These are phyloP conservation scores for Geotrichum restrictum DNA, from an alignment of 1,139 yeast genomes.

Conservation along the genomic window DNA sequence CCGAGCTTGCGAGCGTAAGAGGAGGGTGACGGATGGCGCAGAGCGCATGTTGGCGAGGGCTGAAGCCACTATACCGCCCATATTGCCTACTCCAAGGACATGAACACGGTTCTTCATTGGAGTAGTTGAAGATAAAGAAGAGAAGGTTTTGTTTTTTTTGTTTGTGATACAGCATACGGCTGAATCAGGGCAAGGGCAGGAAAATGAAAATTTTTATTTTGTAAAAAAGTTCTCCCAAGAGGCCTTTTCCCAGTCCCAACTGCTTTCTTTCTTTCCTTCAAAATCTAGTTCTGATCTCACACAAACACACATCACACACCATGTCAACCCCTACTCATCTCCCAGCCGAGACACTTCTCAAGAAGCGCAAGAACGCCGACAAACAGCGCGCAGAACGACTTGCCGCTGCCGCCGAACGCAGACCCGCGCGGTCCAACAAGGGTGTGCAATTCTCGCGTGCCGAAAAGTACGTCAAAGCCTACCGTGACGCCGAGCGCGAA, in stretches of 20 bases:
- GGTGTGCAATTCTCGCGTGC: constrained; percentile 71
- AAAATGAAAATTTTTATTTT: too few relatives aligned
- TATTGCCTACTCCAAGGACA: constrained; percentile 41
- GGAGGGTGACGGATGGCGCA: constrained; percentile 42
- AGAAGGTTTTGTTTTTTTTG: too few relatives aligned
- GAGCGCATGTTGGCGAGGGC: constrained; percentile 34
- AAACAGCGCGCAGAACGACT: constrained; percentile 37
- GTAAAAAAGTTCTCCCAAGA: too few relatives aligned
- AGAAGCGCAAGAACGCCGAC: constrained; percentile 77
- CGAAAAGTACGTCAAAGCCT: constrained; percentile 96
- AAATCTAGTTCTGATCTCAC: not conserved
- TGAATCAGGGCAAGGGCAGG: too few relatives aligned
- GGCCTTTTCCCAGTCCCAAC: too few relatives aligned
- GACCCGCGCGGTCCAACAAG: not conserved
- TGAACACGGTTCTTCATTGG: constrained; percentile 14
- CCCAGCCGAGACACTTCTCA: constrained; percentile 90
- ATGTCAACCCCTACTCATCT: constrained; percentile 22
- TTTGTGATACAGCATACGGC: too few relatives aligned
- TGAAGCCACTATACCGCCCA: constrained; percentile 40
- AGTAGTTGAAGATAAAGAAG: too few relatives aligned
- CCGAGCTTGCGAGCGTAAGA: constrained; percentile 43
- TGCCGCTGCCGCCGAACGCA: constrained; percentile 10
- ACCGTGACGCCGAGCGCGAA: constrained; percentile 92
- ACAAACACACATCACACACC: not conserved
- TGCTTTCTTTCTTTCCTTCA: not conserved